Evolutionary conservation across 768 basidiomycete species (phyloP).

Genomic region (Boletus bicolor): DNA sequence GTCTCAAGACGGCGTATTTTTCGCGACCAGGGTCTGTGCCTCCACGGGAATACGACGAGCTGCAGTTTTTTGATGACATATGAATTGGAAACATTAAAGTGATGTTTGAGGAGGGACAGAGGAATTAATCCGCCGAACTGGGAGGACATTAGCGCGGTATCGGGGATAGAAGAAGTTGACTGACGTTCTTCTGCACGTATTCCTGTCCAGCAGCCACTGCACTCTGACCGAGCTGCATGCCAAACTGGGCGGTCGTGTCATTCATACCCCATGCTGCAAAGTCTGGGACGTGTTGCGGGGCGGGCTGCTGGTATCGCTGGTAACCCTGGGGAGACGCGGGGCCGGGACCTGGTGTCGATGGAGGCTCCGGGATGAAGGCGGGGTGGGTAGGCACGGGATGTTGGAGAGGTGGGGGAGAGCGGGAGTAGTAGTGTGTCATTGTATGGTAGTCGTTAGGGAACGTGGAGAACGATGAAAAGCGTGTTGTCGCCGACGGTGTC

Average conservation of each 20-base stretch:
- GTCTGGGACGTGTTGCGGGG: conserved; percentile 35
- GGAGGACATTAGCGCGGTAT: conserved; percentile 1
- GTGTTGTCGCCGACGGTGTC: background rate
- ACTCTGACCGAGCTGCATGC: conserved; percentile 90
- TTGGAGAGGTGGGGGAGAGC: conserved; percentile 76
- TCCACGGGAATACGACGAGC: conserved; percentile 93
- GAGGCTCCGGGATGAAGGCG: conserved; percentile 80
- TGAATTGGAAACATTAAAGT: conserved; percentile 94
- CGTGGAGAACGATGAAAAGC: background rate
- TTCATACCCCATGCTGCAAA: conserved; percentile 84
- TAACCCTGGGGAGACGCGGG: conserved; percentile 59
- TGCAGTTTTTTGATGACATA: conserved; percentile 91
- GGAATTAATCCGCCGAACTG: conserved; percentile 84
- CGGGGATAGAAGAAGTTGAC: conserved; percentile 24
- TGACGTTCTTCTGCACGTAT: conserved; percentile 91
- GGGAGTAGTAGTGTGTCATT: conserved; percentile 38
- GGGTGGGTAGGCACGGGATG: conserved; percentile 90
- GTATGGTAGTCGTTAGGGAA: background rate
- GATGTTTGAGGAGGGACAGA: conserved; percentile 73
- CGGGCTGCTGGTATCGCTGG: conserved; percentile 36
- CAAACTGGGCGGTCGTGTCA: conserved; percentile 91
- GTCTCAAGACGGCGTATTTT: conserved; percentile 63
- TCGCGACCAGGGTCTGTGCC: conserved; percentile 84
- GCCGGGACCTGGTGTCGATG: conserved; percentile 67
- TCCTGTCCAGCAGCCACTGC: conserved; percentile 94